Conservation (phyloP, 352 stramenopile species). For the Phytophthora tentaculata region DNA sequence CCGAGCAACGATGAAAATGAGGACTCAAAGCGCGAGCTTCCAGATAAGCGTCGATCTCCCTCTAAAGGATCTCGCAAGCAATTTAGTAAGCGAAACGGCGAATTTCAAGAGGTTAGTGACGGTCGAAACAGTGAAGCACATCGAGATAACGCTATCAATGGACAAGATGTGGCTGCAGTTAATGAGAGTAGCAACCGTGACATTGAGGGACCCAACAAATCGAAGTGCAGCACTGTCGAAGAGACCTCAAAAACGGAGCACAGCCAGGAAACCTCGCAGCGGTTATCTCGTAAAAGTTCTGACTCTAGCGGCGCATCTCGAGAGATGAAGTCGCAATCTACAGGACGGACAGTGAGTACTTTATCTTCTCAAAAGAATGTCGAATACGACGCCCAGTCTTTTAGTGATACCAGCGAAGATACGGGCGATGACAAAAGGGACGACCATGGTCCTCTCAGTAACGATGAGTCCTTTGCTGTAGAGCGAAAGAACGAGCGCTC, state of each 20-base stretch:
- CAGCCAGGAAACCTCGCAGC: not conserved
- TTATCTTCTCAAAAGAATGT: not conserved
- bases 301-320: not conserved
- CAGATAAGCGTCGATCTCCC: not conserved
- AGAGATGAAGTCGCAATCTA: not conserved
- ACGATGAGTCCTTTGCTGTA: not conserved
- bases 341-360: not conserved
- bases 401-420: conserved; percentile 16
- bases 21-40: not conserved
- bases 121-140: not conserved
- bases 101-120: not conserved
- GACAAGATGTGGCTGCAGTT: not conserved
- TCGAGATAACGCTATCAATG: not conserved
- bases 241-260: not conserved
- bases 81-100: not conserved
- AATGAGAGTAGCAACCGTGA: not conserved
- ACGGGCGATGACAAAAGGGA: not conserved
- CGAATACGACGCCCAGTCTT: conserved; percentile 1
- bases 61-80: not conserved
- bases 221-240: not conserved
- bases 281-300: not conserved
- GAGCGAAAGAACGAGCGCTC: not conserved
- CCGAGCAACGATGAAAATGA: not conserved
- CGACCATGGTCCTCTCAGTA: not conserved
- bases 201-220: not conserved